Evolutionary conservation across 768 basidiomycete species (phyloP), one percentile per base, ranked within the genome.

Genomic region (Cystoderma amianthinum): DNA sequence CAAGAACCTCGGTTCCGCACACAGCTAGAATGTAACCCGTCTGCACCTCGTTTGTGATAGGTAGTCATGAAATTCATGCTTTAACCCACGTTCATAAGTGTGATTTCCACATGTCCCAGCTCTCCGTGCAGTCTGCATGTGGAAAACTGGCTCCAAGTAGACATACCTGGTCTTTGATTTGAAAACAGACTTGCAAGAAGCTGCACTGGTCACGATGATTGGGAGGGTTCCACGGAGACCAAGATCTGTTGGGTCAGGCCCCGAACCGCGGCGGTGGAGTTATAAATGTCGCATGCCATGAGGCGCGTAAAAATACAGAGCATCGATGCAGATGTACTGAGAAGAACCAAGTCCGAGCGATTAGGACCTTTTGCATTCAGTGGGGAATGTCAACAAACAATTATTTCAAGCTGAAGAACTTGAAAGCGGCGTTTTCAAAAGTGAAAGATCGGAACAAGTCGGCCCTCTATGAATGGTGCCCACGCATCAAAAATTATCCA

Each of bases 211-310:
- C 25, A 7, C n/a, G n/a, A 37, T 50, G 38, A 37, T 39, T n/a
- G n/a, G 40, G 48, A 45, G 50, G 59, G 49, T 58, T 61, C 62
- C 64, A 64, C 59, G 63, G 62, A 61, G 58, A 54, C 55, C 9
- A 56, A 44, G 39, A 35, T 46, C 47, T 39, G n/a, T 56, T 55
- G 55, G 49, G 44, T 50, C 48, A 48, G 50, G 47, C 43, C 54
- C 60, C 57, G 57, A 55, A 54, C 62, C 65, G 60, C 63, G 62
- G 63, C 54, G 62, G 63, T 62, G 63, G 61, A 55, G 52, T 51
- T 57, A 55, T n/a, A n/a, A 46, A 44, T 38, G 25, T n/a, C n/a
- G n/a, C n/a, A n/a, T n/a, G n/a, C n/a, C n/a, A n/a, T n/a, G n/a
- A n/a, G n/a, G n/a, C 15, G 16, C 37, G 34, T 38, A 34, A 38